phyloP scores from a whole-genome alignment of 2,329 filamentous ascomycete species.

The Penicillium digitatum region DNA sequence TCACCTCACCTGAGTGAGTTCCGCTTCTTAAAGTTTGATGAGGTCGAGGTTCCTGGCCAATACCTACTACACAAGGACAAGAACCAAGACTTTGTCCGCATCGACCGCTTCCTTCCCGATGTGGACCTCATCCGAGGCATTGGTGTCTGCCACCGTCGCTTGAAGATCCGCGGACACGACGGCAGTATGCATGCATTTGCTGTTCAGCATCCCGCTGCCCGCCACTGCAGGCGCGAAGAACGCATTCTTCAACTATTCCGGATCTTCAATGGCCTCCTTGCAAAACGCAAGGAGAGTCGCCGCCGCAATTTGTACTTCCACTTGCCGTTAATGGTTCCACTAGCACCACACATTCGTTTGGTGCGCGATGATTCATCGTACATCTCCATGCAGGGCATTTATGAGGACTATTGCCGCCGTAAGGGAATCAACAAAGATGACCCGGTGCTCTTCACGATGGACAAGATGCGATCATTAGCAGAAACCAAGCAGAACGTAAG shows the following conservation, averaged over 20 bases:
- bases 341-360: slow-evolving; percentile 90
- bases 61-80: slow-evolving; percentile 98
- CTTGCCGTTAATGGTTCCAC: slow-evolving; percentile 87
- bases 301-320: slow-evolving; percentile 94
- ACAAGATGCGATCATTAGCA: slow-evolving; percentile 75
- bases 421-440: slow-evolving; percentile 90
- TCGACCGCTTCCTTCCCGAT: slow-evolving; percentile 92
- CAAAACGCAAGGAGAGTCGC: slow-evolving; percentile 90
- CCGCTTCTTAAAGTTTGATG: slow-evolving; percentile 95
- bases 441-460: slow-evolving; percentile 89
- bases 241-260: slow-evolving; percentile 93
- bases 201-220: slow-evolving; percentile 88
- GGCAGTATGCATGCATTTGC: slow-evolving; percentile 96
- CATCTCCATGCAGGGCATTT: slow-evolving; percentile 89
- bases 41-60: slow-evolving; percentile 95
- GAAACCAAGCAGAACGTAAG: slow-evolving; percentile 60
- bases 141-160: slow-evolving; percentile 81
- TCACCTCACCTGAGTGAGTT: slow-evolving; percentile 94
- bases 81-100: slow-evolving; percentile 96
- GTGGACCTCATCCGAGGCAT: slow-evolving; percentile 90
- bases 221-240: slow-evolving; percentile 91
- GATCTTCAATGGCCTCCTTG: slow-evolving; percentile 88
- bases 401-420: slow-evolving; percentile 90
- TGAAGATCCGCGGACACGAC: slow-evolving; percentile 96
- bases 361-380: slow-evolving; percentile 95